Evolutionary conservation across 352 stramenopile species (phyloP), one percentile per base, ranked within the genome.

Genomic region (Globisporangium irregulare): DNA sequence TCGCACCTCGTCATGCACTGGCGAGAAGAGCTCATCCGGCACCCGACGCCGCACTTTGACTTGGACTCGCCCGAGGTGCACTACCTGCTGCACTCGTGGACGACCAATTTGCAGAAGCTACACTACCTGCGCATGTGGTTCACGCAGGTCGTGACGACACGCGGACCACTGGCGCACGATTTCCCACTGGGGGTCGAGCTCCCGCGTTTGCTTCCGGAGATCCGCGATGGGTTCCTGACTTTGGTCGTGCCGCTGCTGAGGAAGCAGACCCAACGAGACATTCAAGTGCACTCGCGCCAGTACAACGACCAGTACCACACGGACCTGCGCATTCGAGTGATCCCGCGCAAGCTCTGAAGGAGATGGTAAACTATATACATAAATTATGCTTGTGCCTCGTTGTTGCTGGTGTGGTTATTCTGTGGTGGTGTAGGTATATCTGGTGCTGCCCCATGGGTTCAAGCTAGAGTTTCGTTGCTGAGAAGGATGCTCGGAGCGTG

Each of bases 171-270:
- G 24, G 74, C 79, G 4, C 55, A 73, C 0, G 81, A 91, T 55
- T 86, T 93, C 36, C 84, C 84, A 4, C 72, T 84, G 60, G 81
- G 78, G 18, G 79, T 94, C 25, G 86, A 93, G 61, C 73, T 94
- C 25, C 85, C 85, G 63, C 78, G 83, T 15, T 73, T 94, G 55
- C 61, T 67, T 6, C 82, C 80, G 2, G 84, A 94, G 62, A 82
- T 94, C 59, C 78, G 82, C n/a, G 86, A 93, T 57, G 86, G 84
- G 0, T 93, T 94, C 62, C 67, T 93, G 14, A 88, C 79, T 36
- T 77, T 94, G 14, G 80, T 93, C 1, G 81, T 94, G n/a, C 86
- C 84, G n/a, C 72, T 94, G 59, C 72, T 94, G 34, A 77, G 86
- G 24, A 84, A 84, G 32, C 84, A 93, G 64, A 86, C 82, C n/a